Evolutionary conservation across 306 rosid genomes (phyloP), one percentile per base, ranked within the genome.

Genomic region (Cucurbita moschata): DNA sequence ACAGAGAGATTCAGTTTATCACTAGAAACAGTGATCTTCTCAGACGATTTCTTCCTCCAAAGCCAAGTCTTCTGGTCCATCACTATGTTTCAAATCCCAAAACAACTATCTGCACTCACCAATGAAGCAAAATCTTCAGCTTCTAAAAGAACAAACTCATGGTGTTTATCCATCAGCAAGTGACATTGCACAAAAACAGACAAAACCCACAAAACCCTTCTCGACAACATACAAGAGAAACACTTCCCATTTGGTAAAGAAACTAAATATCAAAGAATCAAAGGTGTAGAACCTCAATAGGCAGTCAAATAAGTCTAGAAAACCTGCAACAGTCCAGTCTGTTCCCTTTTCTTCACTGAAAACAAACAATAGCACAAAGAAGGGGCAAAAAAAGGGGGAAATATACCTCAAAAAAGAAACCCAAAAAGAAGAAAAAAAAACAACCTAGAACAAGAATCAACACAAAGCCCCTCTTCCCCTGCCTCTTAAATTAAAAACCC

Each of bases 41-140:
- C 97, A 6, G 88, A 78, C 54, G 96, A 85, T 72, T 86, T 92
- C 83, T 89, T 92, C 83, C 77, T 92, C 97, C 97, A 87, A 71
- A 75, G 87, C 96, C 97, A 92, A 7, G 90, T 6, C 80, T 88
- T 89, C 46, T 81, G 83, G 80, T 92, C 97, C 97, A 92, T 92
- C 56, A 63, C 79, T 44, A 26, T 0, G 15, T 16, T 18, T 64
- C 46, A 40, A 64, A 11, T 57, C 23, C 7, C 44, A 70, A 50
- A 30, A 15, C 5, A 50, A 13, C 47, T 7, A 49, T 70, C 74
- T 66, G 53, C 72, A 66, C 7, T 14, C 35, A 65, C 67, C 67
- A 35, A 60, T 35, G 0, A 60, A 60, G 30, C 43, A 68, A 68
- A 46, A 47, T 30, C 51, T 10, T 65, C 53, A 65, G 56, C 74